These are phyloP conservation scores for Paramecium pentaurelia DNA, from an alignment of 73 alveolate genomes.

Conservation along the genomic window DNA sequence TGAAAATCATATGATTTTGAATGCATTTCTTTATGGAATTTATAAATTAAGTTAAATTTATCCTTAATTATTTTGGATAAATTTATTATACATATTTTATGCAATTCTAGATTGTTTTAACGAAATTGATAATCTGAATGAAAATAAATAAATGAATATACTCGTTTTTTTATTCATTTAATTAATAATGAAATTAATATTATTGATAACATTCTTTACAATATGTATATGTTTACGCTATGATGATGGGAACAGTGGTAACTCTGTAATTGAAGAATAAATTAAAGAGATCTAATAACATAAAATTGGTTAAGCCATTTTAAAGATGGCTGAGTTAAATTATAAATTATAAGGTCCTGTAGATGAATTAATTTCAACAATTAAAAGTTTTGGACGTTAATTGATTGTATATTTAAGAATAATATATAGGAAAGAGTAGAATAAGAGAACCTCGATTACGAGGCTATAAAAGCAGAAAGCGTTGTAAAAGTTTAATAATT, in stretches of 20 bases:
- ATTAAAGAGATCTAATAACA: background rate
- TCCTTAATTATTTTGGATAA: background rate
- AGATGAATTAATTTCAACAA: slow-evolving; percentile 33
- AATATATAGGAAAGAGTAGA: slow-evolving; percentile 39
- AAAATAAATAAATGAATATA: background rate
- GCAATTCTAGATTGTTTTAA: background rate
- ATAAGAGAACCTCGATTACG: slow-evolving; percentile 36
- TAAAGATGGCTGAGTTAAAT: slow-evolving; percentile 40
- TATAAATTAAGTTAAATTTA: too few relatives aligned
- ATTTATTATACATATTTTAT: background rate
- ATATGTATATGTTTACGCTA: background rate
- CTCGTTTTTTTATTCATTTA: background rate
- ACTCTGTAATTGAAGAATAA: slow-evolving; percentile 16
- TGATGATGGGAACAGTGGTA: slow-evolving; percentile 11
- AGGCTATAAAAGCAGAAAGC: slow-evolving; percentile 34
- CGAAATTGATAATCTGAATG: background rate
- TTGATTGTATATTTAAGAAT: background rate
- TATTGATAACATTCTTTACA: background rate
- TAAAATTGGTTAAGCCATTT: slow-evolving; percentile 34
- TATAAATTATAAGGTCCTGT: slow-evolving; percentile 38
- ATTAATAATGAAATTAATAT: background rate
- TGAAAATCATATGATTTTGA: too few relatives aligned
- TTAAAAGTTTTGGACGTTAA: slow-evolving; percentile 15
- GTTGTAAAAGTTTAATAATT: slow-evolving; percentile 1
- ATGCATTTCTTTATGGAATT: too few relatives aligned